Evolutionary conservation across 2,329 filamentous ascomycete species (phyloP).

Genomic region (Proliferodiscus dingleyae): DNA sequence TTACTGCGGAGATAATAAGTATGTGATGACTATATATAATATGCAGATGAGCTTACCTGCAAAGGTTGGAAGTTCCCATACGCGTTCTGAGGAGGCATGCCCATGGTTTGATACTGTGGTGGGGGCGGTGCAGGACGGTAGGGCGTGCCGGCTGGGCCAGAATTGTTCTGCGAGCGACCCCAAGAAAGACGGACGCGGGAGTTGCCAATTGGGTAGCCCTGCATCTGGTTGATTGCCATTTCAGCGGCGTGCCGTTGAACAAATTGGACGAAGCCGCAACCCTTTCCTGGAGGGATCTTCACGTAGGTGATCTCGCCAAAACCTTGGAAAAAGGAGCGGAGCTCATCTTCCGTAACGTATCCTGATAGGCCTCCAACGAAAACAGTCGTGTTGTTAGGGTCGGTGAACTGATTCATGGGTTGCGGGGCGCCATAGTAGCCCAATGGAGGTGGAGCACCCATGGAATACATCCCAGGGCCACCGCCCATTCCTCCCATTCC

Average conservation of each 20-base stretch:
- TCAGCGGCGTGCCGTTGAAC: conserved; percentile 97
- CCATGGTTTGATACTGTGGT: conserved; percentile 65
- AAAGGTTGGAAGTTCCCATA: conserved; percentile 33
- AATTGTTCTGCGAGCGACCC: conserved; percentile 99
- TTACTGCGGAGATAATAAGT: conserved; percentile 28
- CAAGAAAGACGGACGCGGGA: conserved; percentile 95
- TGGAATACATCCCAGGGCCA: conserved; percentile 57
- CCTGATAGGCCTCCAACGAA: conserved; percentile 96
- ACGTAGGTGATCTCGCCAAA: conserved; percentile 99
- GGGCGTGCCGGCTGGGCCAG: conserved; percentile 87
- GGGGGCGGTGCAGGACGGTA: conserved; percentile 89
- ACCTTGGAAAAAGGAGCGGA: conserved; percentile 99
- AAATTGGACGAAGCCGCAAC: conserved; percentile 98
- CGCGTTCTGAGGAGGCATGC: conserved; percentile 31
- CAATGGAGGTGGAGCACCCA: conserved; percentile 59
- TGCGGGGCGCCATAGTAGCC: conserved; percentile 64
- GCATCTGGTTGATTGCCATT: conserved; percentile 99
- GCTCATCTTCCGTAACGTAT: conserved; percentile 97
- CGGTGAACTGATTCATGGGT: conserved; percentile 99
- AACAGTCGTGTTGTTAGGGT: conserved; percentile 98
- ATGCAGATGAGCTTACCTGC: conserved; percentile 24
- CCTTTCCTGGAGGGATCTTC: conserved; percentile 99
- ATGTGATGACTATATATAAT: too few species aligned
- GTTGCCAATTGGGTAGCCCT: conserved; percentile 98
- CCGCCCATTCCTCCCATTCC: conserved; percentile 42